A percentile compares a stretch with the other conserved stretches of the same genome.
Conservation (phyloP, 371 early-diverging fungal genomes). For the Dinochytrium kinnereticum region DNA sequence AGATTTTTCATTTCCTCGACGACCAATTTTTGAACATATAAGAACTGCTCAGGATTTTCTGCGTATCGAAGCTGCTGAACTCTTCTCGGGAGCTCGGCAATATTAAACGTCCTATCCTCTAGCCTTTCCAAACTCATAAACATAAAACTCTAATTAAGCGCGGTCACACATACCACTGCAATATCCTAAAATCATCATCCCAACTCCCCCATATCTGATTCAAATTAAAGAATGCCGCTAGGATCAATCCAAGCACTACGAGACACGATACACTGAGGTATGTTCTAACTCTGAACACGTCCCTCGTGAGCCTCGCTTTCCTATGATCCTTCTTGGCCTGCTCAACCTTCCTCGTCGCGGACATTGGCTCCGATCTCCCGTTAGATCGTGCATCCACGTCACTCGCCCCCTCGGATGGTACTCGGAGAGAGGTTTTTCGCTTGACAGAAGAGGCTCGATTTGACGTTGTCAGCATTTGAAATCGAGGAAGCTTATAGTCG, state of each 20-base stretch:
- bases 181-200: not conserved
- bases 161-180: not conserved
- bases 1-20: constrained; percentile 21
- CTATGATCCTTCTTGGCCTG: not conserved
- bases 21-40: not conserved
- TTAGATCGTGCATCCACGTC: not conserved
- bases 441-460: too few relatives aligned
- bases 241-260: not conserved
- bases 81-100: constrained; percentile 14
- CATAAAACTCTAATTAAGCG: too few relatives aligned
- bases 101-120: constrained; percentile 10
- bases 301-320: not conserved
- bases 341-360: not conserved
- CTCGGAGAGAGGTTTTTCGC: not conserved
- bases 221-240: not conserved
- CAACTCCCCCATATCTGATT: not conserved
- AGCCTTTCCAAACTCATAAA: not conserved
- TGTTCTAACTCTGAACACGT: not conserved
- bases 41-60: not conserved
- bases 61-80: constrained; percentile 16
- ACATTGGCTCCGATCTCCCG: not conserved
- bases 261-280: not conserved
- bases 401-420: not conserved
- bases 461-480: too few relatives aligned
- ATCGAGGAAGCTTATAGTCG: not conserved